These are phyloP conservation scores for Alternaria hordeiaustralica DNA, from an alignment of 2,329 filamentous ascomycete species.

Conservation along the genomic window DNA sequence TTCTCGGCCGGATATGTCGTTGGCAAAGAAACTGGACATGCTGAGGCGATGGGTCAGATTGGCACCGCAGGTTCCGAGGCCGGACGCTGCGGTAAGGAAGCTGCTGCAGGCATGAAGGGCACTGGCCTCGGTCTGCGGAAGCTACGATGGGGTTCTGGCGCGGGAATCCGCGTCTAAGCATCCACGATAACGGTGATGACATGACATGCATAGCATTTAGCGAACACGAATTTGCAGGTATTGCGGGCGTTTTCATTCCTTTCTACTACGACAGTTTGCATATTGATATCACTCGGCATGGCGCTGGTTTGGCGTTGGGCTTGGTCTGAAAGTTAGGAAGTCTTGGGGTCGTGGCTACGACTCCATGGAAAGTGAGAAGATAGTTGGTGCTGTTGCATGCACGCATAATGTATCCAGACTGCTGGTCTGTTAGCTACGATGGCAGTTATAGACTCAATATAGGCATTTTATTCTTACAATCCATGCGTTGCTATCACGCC, in stretches of 20 bases:
- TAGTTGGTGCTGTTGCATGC: not conserved
- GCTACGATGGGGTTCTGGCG: slow-evolving; percentile 39
- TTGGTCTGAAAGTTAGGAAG: not conserved
- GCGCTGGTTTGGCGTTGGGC: slow-evolving; percentile 1
- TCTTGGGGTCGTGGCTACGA: not conserved
- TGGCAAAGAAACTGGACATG: slow-evolving; percentile 63
- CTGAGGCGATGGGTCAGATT: slow-evolving; percentile 53
- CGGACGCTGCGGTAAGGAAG: slow-evolving; percentile 44
- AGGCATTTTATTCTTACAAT: not conserved
- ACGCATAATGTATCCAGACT: not conserved
- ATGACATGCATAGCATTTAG: not conserved
- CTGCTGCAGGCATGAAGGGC: slow-evolving; percentile 30
- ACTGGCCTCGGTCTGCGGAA: slow-evolving; percentile 41
- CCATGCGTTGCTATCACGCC: not conserved
- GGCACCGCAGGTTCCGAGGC: slow-evolving; percentile 37
- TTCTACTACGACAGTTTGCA: not conserved
- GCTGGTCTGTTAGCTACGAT: not conserved
- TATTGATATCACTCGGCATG: slow-evolving; percentile 1
- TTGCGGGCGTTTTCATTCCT: not conserved
- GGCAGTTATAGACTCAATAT: not conserved
- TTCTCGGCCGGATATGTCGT: slow-evolving; percentile 70
- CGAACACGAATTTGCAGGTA: not conserved
- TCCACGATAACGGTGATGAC: not conserved
- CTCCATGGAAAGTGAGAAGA: not conserved
- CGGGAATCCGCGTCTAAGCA: slow-evolving; percentile 26